Percentiles rank a stretch among this genome's conserved stretches.
These are phyloP conservation scores for Ceratocystis eucalypticola DNA, from an alignment of 2,329 filamentous ascomycete species.

Conservation along the genomic window DNA sequence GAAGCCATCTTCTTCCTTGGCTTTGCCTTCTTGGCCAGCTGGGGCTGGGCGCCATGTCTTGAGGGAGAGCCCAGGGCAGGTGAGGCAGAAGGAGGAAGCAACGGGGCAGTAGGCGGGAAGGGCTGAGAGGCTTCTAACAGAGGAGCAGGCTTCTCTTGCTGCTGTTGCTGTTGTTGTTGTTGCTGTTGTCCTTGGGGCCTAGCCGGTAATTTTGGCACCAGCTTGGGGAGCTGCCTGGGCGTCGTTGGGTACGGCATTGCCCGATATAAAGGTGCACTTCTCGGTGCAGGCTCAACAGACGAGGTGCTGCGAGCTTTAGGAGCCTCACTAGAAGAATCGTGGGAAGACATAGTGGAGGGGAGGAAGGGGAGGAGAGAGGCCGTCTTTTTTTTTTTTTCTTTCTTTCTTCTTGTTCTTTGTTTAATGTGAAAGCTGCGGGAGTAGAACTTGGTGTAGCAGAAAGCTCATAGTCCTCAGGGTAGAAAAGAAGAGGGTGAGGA, in stretches of 20 bases:
- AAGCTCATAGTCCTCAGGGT: neutral
- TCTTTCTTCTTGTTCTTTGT: neutral
- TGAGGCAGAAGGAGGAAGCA: neutral
- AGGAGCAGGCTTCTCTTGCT: neutral
- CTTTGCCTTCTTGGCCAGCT: conserved; percentile 13
- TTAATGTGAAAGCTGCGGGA: neutral
- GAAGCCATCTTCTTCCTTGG: conserved; percentile 8
- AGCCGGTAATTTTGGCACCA: neutral
- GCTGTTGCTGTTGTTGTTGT: conserved; percentile 2
- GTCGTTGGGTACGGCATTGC: conserved; percentile 2
- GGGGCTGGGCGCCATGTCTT: neutral
- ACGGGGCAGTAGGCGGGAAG: conserved; percentile 9
- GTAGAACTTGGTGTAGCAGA: neutral
- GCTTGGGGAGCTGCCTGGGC: neutral
- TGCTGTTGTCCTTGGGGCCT: neutral
- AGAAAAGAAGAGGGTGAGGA: neutral
- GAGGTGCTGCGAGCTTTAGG: conserved; percentile 1
- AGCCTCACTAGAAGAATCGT: conserved; percentile 8
- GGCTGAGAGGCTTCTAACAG: conserved; percentile 3
- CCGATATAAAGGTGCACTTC: conserved; percentile 14
- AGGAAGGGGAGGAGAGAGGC: neutral
- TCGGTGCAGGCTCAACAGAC: conserved; percentile 9
- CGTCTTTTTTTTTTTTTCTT: neutral
- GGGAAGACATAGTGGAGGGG: neutral
- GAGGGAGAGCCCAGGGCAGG: neutral